These are phyloP conservation scores for Fraxinus paxiana DNA, from an alignment of 305 asterid species.

Conservation along the genomic window DNA sequence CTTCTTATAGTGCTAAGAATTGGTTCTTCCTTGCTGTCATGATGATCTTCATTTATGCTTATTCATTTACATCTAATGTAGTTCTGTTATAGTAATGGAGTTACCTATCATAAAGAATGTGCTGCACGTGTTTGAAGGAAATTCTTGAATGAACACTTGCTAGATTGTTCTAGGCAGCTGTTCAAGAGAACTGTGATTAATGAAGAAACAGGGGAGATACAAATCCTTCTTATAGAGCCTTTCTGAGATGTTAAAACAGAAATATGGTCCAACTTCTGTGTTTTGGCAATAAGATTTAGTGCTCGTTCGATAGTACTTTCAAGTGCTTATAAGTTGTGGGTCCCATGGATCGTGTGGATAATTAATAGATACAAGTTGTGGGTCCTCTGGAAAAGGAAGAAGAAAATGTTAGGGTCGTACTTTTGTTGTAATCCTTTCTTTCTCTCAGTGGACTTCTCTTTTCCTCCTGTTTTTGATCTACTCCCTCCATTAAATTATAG, in stretches of 20 bases:
- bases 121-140: background rate
- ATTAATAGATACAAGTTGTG: background rate
- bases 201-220: background rate
- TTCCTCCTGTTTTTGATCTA: background rate
- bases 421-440: background rate
- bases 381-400: background rate
- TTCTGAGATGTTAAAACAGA: background rate
- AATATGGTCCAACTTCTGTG: background rate
- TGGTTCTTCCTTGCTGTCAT: background rate
- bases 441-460: background rate
- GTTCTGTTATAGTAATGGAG: background rate
- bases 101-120: background rate
- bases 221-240: background rate
- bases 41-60: background rate
- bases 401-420: background rate
- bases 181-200: background rate
- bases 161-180: background rate
- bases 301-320: background rate
- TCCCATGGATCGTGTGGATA: background rate
- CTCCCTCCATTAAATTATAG: background rate
- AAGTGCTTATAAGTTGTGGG: background rate
- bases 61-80: background rate
- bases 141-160: constrained; percentile 13
- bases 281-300: background rate
- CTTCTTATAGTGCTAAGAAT: background rate